These are phyloP conservation scores for Aphanomyces cochlioides DNA, from an alignment of 352 stramenopile genomes.

Conservation along the genomic window DNA sequence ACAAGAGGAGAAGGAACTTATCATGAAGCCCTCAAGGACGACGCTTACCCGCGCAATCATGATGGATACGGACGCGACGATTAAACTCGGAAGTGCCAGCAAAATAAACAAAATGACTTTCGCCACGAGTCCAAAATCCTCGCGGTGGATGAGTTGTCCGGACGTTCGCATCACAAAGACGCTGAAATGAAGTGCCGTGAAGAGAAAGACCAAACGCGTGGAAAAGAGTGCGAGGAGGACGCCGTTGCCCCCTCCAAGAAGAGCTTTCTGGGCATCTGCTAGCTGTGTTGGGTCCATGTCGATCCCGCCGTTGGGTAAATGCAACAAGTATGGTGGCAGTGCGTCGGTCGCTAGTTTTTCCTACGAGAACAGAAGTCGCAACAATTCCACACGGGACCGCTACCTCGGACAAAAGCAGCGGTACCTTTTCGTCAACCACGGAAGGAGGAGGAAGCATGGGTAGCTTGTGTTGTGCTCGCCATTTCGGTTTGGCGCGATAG, in stretches of 20 bases:
- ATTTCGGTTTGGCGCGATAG: conserved; percentile 50
- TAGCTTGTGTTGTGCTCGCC: conserved; percentile 46
- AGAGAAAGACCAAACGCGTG: conserved; percentile 61
- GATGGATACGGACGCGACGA: conserved; percentile 57
- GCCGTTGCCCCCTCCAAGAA: conserved; percentile 55
- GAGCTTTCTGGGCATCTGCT: conserved; percentile 38
- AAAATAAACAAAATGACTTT: conserved; percentile 41
- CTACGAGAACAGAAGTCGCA: neutral
- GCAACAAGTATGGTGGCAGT: conserved; percentile 49
- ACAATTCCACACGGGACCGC: neutral
- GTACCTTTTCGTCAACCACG: conserved; percentile 15
- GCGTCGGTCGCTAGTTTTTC: conserved; percentile 36
- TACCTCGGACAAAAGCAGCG: conserved; percentile 16
- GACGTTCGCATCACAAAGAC: conserved; percentile 60
- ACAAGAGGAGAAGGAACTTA: neutral
- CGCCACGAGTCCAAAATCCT: conserved; percentile 20
- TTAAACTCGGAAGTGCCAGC: conserved; percentile 54
- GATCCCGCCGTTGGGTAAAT: conserved; percentile 38
- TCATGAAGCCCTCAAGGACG: neutral
- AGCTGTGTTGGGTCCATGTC: conserved; percentile 47
- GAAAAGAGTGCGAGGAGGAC: conserved; percentile 61
- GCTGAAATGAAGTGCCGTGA: conserved; percentile 64
- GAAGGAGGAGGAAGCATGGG: conserved; percentile 27
- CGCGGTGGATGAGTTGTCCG: conserved; percentile 39
- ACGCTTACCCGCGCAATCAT: conserved; percentile 44